Conservation (phyloP, 345 rosid genomes). For the Aquilaria yunnanensis region DNA sequence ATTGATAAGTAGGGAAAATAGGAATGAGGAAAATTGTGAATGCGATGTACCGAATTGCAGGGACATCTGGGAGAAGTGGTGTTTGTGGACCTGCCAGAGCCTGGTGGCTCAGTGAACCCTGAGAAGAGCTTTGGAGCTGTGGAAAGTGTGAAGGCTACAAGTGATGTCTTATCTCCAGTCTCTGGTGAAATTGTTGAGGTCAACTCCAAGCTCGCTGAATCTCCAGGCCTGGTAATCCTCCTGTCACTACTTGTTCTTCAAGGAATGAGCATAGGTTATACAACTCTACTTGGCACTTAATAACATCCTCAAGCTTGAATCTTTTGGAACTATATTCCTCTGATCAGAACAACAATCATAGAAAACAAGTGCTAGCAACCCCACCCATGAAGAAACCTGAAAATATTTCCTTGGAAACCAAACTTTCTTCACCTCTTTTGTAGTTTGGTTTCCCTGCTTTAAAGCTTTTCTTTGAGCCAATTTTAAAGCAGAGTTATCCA, state of each 20-base stretch:
- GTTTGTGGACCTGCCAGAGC: slow-evolving; percentile 82
- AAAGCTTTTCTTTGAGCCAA: not conserved
- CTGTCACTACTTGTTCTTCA: not conserved
- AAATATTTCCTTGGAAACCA: too few species aligned
- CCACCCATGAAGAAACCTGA: too few species aligned
- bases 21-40: not conserved
- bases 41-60: slow-evolving; percentile 20
- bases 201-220: slow-evolving; percentile 59
- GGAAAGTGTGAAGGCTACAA: slow-evolving; percentile 95
- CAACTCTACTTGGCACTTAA: too few species aligned
- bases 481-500: too few species aligned
- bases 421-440: not conserved
- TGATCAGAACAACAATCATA: too few species aligned
- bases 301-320: too few species aligned
- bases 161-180: slow-evolving; percentile 84
- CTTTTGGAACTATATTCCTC: too few species aligned
- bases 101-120: slow-evolving; percentile 40
- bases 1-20: too few species aligned
- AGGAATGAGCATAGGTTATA: too few species aligned
- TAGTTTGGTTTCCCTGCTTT: not conserved
- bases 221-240: slow-evolving; percentile 66
- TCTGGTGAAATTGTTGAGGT: slow-evolving; percentile 83
- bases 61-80: slow-evolving; percentile 95
- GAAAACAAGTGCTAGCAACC: too few species aligned
- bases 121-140: slow-evolving; percentile 81